A percentile compares a stretch with the other conserved stretches of the same genome.
Evolutionary conservation across 2,329 filamentous ascomycete species (phyloP).

Genomic region (Polychaeton citri): DNA sequence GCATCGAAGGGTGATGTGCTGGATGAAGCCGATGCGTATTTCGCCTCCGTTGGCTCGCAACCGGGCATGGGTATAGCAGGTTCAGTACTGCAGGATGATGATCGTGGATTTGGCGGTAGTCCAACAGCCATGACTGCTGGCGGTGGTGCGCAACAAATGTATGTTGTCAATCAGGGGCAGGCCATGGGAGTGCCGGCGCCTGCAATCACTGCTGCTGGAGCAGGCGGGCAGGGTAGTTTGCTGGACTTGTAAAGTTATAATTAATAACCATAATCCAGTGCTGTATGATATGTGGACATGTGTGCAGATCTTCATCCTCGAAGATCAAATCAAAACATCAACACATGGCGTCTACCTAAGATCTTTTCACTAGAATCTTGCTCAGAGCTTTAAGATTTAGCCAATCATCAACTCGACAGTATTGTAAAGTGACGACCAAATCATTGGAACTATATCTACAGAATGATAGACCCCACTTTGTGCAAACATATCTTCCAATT

Average conservation of each 20-base stretch:
- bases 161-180: constrained; percentile 70
- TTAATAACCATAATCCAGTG: too few relatives aligned
- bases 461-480: too few relatives aligned
- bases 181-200: constrained; percentile 49
- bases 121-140: constrained; percentile 11
- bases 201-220: constrained; percentile 55
- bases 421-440: too few relatives aligned
- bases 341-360: too few relatives aligned
- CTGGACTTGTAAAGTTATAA: constrained; percentile 24
- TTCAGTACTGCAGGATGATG: constrained; percentile 51
- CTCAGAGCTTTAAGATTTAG: too few relatives aligned
- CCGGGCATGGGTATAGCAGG: constrained; percentile 47
- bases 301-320: too few relatives aligned
- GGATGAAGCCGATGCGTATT: constrained; percentile 79
- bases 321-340: too few relatives aligned
- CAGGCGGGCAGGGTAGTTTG: constrained; percentile 28
- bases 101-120: constrained; percentile 28
- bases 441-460: too few relatives aligned
- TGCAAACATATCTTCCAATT: too few relatives aligned
- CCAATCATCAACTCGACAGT: too few relatives aligned
- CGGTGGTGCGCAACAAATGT: constrained; percentile 32
- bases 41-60: constrained; percentile 60
- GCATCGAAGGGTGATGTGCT: constrained; percentile 26
- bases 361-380: too few relatives aligned
- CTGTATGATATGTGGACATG: too few relatives aligned